Percentiles rank a stretch among this genome's conserved stretches.
These are phyloP conservation scores for Arthrobotrys pseudoclavata DNA, from an alignment of 2,329 filamentous ascomycete genomes.

Conservation along the genomic window DNA sequence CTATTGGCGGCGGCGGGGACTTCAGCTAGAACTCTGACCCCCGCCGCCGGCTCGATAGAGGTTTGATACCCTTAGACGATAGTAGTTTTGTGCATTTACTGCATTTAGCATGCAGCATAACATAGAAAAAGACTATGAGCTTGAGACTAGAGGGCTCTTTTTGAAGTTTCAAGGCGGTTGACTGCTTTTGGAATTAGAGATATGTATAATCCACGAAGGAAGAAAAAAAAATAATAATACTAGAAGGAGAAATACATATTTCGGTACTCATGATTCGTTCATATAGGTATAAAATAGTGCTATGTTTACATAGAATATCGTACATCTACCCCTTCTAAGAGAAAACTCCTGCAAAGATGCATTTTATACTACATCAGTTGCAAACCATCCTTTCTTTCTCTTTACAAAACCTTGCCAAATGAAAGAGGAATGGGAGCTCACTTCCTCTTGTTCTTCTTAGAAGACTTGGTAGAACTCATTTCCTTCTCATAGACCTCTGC, in stretches of 20 bases:
- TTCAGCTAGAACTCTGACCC: neutral
- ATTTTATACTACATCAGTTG: conserved; percentile 23
- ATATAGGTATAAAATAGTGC: neutral
- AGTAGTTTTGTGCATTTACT: neutral
- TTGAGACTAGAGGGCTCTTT: neutral
- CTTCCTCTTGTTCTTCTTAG: conserved; percentile 58
- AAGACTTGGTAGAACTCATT: conserved; percentile 45
- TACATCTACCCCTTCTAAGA: neutral
- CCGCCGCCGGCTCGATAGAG: neutral
- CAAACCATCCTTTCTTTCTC: neutral
- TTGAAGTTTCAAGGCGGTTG: neutral
- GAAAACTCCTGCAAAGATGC: conserved; percentile 35
- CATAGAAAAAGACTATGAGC: conserved; percentile 2
- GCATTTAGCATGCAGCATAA: conserved; percentile 14
- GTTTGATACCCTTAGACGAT: neutral
- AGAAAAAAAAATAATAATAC: neutral
- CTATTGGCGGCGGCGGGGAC: neutral
- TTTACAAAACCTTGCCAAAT: neutral
- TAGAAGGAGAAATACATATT: conserved; percentile 8
- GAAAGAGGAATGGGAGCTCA: neutral
- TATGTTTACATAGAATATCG: conserved; percentile 13
- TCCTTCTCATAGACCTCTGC: conserved; percentile 75
- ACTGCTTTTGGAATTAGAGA: neutral
- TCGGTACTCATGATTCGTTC: neutral
- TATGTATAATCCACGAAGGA: conserved; percentile 17